A percentile compares a stretch with the other conserved stretches of the same genome.
Evolutionary conservation across 2,329 filamentous ascomycete genomes (phyloP).

Genomic region (Didymella glomerata): DNA sequence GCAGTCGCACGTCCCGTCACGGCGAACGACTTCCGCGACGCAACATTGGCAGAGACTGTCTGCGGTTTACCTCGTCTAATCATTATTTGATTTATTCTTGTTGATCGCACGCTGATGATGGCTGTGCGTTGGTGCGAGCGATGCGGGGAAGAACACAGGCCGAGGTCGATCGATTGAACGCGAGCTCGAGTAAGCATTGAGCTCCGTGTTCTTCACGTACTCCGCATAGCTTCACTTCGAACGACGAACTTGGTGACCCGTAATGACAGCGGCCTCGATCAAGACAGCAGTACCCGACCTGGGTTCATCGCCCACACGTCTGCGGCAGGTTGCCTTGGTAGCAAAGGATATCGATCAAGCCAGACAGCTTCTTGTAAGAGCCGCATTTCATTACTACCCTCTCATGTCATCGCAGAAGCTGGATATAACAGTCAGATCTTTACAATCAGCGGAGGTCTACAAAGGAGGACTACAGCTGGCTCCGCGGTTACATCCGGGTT

Average conservation of each 20-base stretch:
- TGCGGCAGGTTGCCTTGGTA: slow-evolving; percentile 50
- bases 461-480: too few species aligned
- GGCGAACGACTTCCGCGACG: background rate
- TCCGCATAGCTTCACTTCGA: background rate
- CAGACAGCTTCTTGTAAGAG: slow-evolving; percentile 38
- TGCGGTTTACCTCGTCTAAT: background rate
- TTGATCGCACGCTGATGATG: too few species aligned
- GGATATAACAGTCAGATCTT: too few species aligned
- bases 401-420: too few species aligned
- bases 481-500: too few species aligned
- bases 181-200: slow-evolving; percentile 3
- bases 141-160: slow-evolving; percentile 17
- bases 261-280: background rate
- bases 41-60: background rate
- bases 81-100: too few species aligned
- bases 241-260: background rate
- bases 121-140: background rate
- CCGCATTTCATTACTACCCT: too few species aligned
- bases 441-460: too few species aligned
- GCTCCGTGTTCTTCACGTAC: too few species aligned
- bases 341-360: slow-evolving; percentile 40
- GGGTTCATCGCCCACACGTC: slow-evolving; percentile 38
- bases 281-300: background rate
- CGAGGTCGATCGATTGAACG: slow-evolving; percentile 6
- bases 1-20: slow-evolving; percentile 2